Evolutionary conservation across 495 filamentous ascomycete species (phyloP).

Genomic region (Saxophila tyrrhenica): DNA sequence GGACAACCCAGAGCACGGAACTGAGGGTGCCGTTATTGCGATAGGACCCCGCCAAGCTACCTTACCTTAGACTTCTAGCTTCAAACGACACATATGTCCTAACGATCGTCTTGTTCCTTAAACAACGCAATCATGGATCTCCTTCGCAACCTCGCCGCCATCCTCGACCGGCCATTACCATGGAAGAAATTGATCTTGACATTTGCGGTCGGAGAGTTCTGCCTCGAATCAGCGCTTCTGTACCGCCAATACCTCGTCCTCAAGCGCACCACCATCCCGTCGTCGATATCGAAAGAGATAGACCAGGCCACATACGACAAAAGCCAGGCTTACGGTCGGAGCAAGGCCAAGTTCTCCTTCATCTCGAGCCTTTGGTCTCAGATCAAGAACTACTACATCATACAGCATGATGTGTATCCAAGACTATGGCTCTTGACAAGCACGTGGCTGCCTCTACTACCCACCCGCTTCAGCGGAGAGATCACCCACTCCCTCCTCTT

Average conservation of each 20-base stretch:
- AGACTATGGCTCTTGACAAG: conserved; percentile 81
- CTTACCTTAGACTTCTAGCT: too few relatives aligned
- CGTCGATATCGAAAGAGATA: conserved; percentile 75
- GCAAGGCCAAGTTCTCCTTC: conserved; percentile 82
- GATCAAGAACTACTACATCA: conserved; percentile 72
- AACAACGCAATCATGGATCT: conserved; percentile 36
- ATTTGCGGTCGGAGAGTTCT: conserved; percentile 79
- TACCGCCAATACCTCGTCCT: conserved; percentile 79
- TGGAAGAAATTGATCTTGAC: conserved; percentile 95
- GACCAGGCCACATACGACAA: conserved; percentile 87
- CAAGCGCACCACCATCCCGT: conserved; percentile 63
- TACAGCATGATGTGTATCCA: conserved; percentile 81
- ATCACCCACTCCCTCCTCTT: conserved; percentile 91
- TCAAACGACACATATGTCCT: too few relatives aligned
- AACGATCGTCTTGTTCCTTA: too few relatives aligned
- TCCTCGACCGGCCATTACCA: conserved; percentile 88
- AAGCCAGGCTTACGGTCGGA: conserved; percentile 87
- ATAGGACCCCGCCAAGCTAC: too few relatives aligned
- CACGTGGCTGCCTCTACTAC: conserved; percentile 54
- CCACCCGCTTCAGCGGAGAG: conserved; percentile 66
- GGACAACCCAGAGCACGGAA: not conserved
- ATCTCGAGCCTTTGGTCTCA: conserved; percentile 72
- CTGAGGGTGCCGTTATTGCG: too few relatives aligned
- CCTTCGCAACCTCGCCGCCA: conserved; percentile 55
- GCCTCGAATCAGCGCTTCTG: conserved; percentile 75